Evolutionary conservation across 176 grass and related monocot genomes (phyloP), one percentile per base, ranked within the genome.

Genomic region (Triticum turgidum): DNA sequence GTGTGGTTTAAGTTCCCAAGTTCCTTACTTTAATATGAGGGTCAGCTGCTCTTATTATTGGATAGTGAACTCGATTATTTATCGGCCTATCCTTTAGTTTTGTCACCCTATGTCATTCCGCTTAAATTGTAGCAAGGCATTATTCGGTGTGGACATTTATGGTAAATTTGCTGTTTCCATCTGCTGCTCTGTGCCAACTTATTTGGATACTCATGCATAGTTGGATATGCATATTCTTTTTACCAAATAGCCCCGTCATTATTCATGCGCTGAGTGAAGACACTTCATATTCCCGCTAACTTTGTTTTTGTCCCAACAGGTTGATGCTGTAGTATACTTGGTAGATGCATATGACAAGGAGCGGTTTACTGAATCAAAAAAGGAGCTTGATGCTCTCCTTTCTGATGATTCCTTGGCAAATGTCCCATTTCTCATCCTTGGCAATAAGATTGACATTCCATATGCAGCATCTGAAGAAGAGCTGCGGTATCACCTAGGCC

Each of bases 341-440:
- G 92, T 94, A 86, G 92, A 94, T 76, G 92, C 92, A 62, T 94
- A 88, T 3, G 92, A 94, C 62, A 94, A 94, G 73, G 92, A 94
- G 72, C 87, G 92, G 11, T 82, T 94, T 82, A 89, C 92, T 63
- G 92, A 94, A 79, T 94, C 92, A 14, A 94, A 94, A 65, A 94
- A 85, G 75, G 92, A 94, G 80, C 87, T 94, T 0, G 92, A 94
- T 87, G 92, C 92, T 29, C 92, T 94, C 45, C 30, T 94, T 13
- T 94, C 92, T 61, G 92, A 94, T 58, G 92, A 91, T 87, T 86
- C 92, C 73, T 80, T 94, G 84, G 89, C 89, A 30, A 91, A 79
- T 69, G 92, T 91, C 33, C 92, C 92, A 25, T 94, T 94, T 86
- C 92, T 94, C 17, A 94, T 94, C 65, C 87, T 94, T 41, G 92